Percentiles rank a stretch among this genome's conserved stretches.
Conservation (phyloP, 768 basidiomycete genomes). For the Fibroporia radiculosa region DNA sequence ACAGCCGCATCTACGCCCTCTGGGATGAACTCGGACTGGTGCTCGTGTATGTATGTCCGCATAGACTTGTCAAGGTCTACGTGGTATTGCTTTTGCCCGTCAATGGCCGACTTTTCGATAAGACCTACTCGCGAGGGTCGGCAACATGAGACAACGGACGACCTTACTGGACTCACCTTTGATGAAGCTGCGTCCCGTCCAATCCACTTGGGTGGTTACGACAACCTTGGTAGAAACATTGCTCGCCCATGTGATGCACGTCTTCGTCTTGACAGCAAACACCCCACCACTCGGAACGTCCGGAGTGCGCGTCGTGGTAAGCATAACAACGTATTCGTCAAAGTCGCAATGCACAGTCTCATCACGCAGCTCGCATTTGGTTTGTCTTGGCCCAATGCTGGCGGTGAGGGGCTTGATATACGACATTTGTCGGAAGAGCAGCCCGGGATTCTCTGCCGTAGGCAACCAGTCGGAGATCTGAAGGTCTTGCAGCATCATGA, state of each 20-base stretch:
- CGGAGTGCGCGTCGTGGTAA: constrained; percentile 89
- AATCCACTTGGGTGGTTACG: constrained; percentile 89
- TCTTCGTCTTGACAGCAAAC: constrained; percentile 89
- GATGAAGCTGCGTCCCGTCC: constrained; percentile 96
- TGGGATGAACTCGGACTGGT: constrained; percentile 84
- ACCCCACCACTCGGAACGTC: constrained; percentile 93
- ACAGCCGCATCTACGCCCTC: constrained; percentile 62
- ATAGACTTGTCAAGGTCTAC: constrained; percentile 76
- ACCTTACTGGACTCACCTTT: constrained; percentile 49
- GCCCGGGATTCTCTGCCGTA: constrained; percentile 45
- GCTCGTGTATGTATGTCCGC: constrained; percentile 82
- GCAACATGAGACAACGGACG: neutral
- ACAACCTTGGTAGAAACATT: constrained; percentile 66
- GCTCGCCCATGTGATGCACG: constrained; percentile 93
- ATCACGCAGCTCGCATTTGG: constrained; percentile 92
- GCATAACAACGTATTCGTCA: constrained; percentile 71
- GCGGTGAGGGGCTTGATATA: constrained; percentile 93
- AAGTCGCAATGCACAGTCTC: constrained; percentile 76
- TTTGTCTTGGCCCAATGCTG: constrained; percentile 86
- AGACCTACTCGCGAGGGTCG: constrained; percentile 49
- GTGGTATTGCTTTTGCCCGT: constrained; percentile 88
- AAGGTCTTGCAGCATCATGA: constrained; percentile 49
- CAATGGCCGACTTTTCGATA: constrained; percentile 85
- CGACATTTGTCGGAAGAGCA: constrained; percentile 83
- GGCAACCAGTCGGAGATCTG: constrained; percentile 96